These are phyloP conservation scores for Trichosporon coremiiforme DNA, from an alignment of 1,284 basidiomycete species.

Conservation along the genomic window DNA sequence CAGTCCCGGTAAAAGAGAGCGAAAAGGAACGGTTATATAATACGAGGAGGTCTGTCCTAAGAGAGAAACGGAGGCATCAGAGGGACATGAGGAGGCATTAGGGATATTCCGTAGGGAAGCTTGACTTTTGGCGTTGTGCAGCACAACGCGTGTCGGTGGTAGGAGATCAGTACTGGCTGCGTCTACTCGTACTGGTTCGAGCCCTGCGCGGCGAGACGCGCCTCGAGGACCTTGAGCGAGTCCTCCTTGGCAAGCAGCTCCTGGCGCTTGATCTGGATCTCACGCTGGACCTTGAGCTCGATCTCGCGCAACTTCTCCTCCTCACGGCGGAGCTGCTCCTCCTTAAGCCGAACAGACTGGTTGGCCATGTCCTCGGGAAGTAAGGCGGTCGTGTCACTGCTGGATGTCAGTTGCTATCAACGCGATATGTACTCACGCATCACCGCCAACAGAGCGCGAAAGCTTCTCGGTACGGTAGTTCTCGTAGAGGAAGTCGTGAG, in stretches of 20 bases:
- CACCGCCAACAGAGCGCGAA: constrained; percentile 85
- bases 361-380: constrained; percentile 91
- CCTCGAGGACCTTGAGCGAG: constrained; percentile 57
- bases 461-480: constrained; percentile 79
- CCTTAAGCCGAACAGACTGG: constrained; percentile 94
- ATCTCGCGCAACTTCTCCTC: constrained; percentile 99
- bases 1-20: constrained; percentile 11
- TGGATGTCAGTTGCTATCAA: constrained; percentile 22
- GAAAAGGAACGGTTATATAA: constrained; percentile 22
- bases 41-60: constrained; percentile 25
- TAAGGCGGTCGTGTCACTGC: constrained; percentile 77
- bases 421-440: constrained; percentile 62
- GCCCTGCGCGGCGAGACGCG: constrained; percentile 44
- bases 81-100: constrained; percentile 23
- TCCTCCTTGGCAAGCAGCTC: constrained; percentile 93
- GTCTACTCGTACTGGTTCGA: constrained; percentile 28
- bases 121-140: constrained; percentile 57
- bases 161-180: constrained; percentile 32
- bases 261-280: constrained; percentile 98
- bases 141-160: constrained; percentile 70
- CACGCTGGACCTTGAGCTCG: constrained; percentile 95
- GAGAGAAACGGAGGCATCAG: constrained; percentile 17
- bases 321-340: constrained; percentile 96
- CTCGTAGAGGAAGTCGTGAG: constrained; percentile 84
- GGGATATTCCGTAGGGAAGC: constrained; percentile 53